Conservation (phyloP, 108 stramenopile species). For the Chaetoceros tenuissimus region DNA sequence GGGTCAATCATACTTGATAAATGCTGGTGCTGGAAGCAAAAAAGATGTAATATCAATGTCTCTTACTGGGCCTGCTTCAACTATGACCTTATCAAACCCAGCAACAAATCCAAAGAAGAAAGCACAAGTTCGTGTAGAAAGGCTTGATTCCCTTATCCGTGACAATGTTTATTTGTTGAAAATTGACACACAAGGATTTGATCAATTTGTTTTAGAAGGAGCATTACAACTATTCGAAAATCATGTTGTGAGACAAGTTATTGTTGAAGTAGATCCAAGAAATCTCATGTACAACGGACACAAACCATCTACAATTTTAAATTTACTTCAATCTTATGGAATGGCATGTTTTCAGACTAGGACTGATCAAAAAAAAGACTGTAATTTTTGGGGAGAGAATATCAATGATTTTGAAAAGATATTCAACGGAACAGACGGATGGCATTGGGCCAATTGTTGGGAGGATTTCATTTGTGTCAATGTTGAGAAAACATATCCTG, state of each 20-base stretch:
- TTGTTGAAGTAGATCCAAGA: background rate
- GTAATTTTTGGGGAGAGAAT: background rate
- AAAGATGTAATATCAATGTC: background rate
- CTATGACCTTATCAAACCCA: background rate
- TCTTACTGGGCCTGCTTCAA: background rate
- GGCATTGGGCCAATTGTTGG: too few relatives aligned
- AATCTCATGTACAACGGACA: background rate
- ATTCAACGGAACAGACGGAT: background rate
- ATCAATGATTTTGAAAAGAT: background rate
- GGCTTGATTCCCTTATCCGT: background rate
- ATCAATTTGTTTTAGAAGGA: background rate
- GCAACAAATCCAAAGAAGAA: background rate
- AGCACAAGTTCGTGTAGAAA: background rate
- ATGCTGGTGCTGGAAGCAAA: background rate
- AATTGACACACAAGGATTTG: background rate
- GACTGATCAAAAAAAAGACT: background rate
- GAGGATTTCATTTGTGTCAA: background rate
- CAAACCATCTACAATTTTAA: background rate
- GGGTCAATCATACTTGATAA: background rate
- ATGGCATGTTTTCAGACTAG: background rate
- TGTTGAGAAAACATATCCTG: background rate
- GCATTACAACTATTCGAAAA: background rate
- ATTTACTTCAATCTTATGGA: background rate
- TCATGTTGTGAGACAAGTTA: background rate
- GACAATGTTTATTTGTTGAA: background rate